Evolutionary conservation across 441 rosid species (phyloP).

Genomic region (Capsella rubella): DNA sequence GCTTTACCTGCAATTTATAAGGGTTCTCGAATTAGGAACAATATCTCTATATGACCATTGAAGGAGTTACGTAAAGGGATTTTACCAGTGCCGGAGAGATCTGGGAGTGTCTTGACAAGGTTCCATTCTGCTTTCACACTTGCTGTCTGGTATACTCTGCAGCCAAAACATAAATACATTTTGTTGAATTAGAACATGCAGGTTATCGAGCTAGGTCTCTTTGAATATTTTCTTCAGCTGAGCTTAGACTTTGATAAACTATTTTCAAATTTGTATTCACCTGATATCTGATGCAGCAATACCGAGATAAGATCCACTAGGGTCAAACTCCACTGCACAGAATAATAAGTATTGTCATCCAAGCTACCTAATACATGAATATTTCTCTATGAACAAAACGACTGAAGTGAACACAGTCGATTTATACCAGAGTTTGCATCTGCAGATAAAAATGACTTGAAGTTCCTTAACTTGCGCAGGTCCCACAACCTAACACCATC

Average conservation of each 20-base stretch:
- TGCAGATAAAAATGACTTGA: slow-evolving; percentile 68
- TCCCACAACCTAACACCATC: slow-evolving; percentile 99
- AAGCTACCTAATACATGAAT: slow-evolving; percentile 11
- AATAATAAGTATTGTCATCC: neutral
- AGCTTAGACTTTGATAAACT: slow-evolving; percentile 1
- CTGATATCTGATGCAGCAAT: slow-evolving; percentile 91
- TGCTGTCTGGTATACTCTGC: slow-evolving; percentile 88
- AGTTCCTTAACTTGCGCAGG: slow-evolving; percentile 93
- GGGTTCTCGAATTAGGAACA: neutral
- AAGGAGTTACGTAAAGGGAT: neutral
- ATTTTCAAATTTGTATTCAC: slow-evolving; percentile 43
- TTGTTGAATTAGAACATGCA: neutral
- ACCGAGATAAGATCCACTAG: slow-evolving; percentile 91
- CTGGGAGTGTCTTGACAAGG: slow-evolving; percentile 86
- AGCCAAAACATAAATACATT: slow-evolving; percentile 24
- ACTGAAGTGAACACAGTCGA: neutral
- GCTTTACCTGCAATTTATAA: slow-evolving; percentile 66
- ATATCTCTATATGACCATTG: neutral
- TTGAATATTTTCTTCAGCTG: neutral
- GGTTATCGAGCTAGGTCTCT: slow-evolving; percentile 7
- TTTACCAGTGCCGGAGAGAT: slow-evolving; percentile 95
- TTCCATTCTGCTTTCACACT: slow-evolving; percentile 98
- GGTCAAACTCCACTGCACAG: slow-evolving; percentile 93
- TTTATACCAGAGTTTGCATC: slow-evolving; percentile 85
- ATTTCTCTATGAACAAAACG: slow-evolving; percentile 26